A percentile compares a stretch with the other conserved stretches of the same genome.
phyloP scores from a whole-genome alignment of 108 stramenopile species.

The Cylindrotheca closterium region DNA sequence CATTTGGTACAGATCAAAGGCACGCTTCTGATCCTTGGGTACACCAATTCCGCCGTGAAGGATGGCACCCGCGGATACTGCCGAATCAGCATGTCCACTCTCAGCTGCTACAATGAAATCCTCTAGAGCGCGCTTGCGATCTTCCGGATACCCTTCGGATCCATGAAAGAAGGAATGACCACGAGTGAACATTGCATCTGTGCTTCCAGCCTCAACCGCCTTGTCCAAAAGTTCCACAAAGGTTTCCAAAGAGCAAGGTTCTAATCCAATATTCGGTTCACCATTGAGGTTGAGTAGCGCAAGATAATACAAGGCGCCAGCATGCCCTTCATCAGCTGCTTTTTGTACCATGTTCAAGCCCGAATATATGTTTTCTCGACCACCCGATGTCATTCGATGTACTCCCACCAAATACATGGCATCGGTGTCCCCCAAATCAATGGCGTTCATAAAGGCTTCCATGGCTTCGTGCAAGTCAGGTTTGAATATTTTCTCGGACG shows the following conservation, averaged over 20 bases:
- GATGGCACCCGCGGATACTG: slow-evolving; percentile 82
- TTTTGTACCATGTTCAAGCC: slow-evolving; percentile 31
- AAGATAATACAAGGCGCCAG: slow-evolving; percentile 74
- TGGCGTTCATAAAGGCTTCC: slow-evolving; percentile 66
- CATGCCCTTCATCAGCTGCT: slow-evolving; percentile 59
- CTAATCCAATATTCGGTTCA: slow-evolving; percentile 45
- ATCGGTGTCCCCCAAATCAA: slow-evolving; percentile 76
- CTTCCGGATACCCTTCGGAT: slow-evolving; percentile 57
- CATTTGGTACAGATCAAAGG: slow-evolving; percentile 80
- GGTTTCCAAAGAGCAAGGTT: slow-evolving; percentile 25
- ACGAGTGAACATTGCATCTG: slow-evolving; percentile 70
- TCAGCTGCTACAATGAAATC: slow-evolving; percentile 70
- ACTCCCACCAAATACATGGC: slow-evolving; percentile 83
- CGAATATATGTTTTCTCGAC: slow-evolving; percentile 7
- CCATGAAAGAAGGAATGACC: slow-evolving; percentile 67
- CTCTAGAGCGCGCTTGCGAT: slow-evolving; percentile 44
- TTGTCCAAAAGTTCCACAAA: slow-evolving; percentile 35
- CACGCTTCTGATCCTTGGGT: slow-evolving; percentile 50
- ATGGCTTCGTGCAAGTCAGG: slow-evolving; percentile 41
- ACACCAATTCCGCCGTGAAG: slow-evolving; percentile 58
- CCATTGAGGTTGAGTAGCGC: slow-evolving; percentile 63
- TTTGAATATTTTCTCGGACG: slow-evolving; percentile 5
- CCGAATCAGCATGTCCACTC: slow-evolving; percentile 68
- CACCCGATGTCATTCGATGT: slow-evolving; percentile 42
- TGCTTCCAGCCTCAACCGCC: slow-evolving; percentile 53